Evolutionary conservation across 1,284 basidiomycete genomes (phyloP), one percentile per base, ranked within the genome.

Genomic region (Ustilago xerochloae): DNA sequence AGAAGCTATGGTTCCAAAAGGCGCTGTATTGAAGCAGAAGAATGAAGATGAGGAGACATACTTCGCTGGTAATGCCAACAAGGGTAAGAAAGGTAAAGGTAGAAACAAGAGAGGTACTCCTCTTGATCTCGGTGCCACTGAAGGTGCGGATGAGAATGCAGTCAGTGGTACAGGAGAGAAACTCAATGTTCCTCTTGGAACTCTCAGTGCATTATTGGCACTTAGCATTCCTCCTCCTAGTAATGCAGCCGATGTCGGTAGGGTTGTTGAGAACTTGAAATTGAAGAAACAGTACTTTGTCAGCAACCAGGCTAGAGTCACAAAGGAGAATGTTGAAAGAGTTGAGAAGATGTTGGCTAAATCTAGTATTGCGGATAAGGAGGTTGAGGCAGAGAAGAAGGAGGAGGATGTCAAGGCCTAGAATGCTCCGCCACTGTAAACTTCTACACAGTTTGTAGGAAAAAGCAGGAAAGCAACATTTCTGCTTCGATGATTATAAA

Each of bases 231-330:
- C 94, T 28, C 92, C 94, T 22, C 97, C 97, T 0, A 87, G 90
- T 9, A 91, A 90, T 41, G 86, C 89, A 48, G 87, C 88, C 13
- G 96, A 99, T 81, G 88, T 96, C 32, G 88, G 90, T 52, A 91
- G 93, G 55, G 90, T 94, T 35, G 88, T 99, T 66, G 91, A 93
- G 81, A 93, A 97, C 84, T 88, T 99, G 62, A 91, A 92, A 86
- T 93, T 90, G 59, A 99, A 99, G 89, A 94, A 93, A 86, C 89
- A 91, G 43, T 99, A 95, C 94, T 98, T 91, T 84, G 90, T 92
- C 84, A 87, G 87, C 68, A 89, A 89, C 85, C 87, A 88, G 80
- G 86, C 85, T 50, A 76, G 85, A 20, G 85, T 86, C 77, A 87
- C 87, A 45, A 84, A 85, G 82, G 85, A 85, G 41, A 81, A 83